Evolutionary conservation across 257 asterid species (phyloP).

Genomic region (Nicotiana otophora): DNA sequence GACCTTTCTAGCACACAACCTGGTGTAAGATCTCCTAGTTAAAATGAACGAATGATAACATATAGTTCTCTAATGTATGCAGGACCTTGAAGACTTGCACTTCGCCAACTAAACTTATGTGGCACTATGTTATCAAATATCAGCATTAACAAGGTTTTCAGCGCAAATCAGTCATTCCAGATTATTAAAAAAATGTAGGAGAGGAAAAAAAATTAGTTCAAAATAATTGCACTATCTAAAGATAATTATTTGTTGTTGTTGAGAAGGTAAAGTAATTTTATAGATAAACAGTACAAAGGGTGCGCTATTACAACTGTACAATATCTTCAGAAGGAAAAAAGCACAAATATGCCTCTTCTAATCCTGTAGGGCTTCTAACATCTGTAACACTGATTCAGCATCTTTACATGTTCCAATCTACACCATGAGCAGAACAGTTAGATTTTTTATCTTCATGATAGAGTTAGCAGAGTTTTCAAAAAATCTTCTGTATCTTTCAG

Average conservation of each 20-base stretch:
- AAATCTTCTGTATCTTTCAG: too few relatives aligned
- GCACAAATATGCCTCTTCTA: neutral
- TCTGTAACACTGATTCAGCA: neutral
- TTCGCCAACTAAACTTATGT: neutral
- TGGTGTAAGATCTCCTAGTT: neutral
- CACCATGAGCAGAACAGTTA: neutral
- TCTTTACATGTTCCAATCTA: neutral
- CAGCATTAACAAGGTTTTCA: too few relatives aligned
- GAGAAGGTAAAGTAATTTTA: neutral
- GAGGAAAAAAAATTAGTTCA: too few relatives aligned
- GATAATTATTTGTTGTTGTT: too few relatives aligned
- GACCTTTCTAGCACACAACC: neutral
- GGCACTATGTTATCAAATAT: neutral
- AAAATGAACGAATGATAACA: neutral
- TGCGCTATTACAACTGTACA: neutral
- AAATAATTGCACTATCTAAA: too few relatives aligned
- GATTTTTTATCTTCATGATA: too few relatives aligned
- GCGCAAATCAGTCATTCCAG: too few relatives aligned
- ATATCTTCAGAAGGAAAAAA: neutral
- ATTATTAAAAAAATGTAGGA: too few relatives aligned
- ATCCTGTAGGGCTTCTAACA: constrained; percentile 1
- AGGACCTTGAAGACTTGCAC: neutral
- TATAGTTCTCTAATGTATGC: neutral
- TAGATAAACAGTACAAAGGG: neutral
- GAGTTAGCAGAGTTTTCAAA: too few relatives aligned